A percentile compares a stretch with the other conserved stretches of the same genome.
Conservation (phyloP, 148 eudicot genomes). For the Rhododendron ovatum region DNA sequence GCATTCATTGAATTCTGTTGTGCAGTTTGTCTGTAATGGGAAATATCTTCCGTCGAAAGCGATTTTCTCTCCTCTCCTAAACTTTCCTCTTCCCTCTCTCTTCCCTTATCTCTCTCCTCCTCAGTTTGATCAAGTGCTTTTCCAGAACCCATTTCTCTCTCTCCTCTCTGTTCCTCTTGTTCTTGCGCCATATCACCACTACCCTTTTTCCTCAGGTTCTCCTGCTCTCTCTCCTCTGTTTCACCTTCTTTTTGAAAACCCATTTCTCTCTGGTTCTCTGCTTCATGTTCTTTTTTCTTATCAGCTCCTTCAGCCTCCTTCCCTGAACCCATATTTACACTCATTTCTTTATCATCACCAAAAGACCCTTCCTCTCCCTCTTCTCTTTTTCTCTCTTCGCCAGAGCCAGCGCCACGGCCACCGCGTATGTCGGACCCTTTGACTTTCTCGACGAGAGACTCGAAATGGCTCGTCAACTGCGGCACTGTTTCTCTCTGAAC, state of each 20-base stretch:
- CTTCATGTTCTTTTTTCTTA: neutral
- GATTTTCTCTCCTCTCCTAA: neutral
- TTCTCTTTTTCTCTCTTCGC: neutral
- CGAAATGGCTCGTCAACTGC: slow-evolving; percentile 47
- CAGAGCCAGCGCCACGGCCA: neutral
- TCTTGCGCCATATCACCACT: too few species aligned
- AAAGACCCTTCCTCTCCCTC: neutral
- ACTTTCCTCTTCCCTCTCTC: neutral
- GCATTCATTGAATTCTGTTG: slow-evolving; percentile 73
- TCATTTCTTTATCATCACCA: neutral
- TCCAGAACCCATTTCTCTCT: neutral
- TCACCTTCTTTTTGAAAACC: neutral
- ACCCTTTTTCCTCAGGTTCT: neutral
- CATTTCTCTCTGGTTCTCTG: neutral
- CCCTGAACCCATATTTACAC: neutral
- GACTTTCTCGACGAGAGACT: slow-evolving; percentile 30
- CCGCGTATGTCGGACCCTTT: neutral
- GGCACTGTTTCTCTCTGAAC: slow-evolving; percentile 54
- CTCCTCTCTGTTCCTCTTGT: neutral
- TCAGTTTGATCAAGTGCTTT: neutral
- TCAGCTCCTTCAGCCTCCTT: neutral
- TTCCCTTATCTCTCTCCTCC: neutral
- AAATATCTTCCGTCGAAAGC: slow-evolving; percentile 47
- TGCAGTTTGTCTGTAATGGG: slow-evolving; percentile 47
- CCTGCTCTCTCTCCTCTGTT: neutral